Base-by-base conservation (phyloP, 352 stramenopile genomes). In the Pythium oligandrum region DNA sequence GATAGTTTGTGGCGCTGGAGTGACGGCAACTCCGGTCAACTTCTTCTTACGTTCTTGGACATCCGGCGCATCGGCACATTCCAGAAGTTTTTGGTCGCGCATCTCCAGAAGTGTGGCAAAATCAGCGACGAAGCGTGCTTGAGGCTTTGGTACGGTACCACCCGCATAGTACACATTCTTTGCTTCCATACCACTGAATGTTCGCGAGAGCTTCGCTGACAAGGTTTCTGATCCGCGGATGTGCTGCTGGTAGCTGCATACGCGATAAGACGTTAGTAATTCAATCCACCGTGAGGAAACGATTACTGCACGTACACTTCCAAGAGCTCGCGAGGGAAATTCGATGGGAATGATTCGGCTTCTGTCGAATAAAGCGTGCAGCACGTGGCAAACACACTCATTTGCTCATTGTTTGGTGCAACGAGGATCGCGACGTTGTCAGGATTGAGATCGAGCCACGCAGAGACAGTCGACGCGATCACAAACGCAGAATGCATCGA, bases 401-500 rank as follows among this genome's bases (percentile, higher is more conserved):
- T 88, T 55, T 95, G 85, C 38, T 95, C 82, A 40, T 93, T 90
- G 59, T 89, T 93, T 0, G 85, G 85, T 0, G 85, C 81, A 6
- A 95, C 57, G 34, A 95, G 64, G 44, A 95, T 83, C 9, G 78
- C 83, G 34, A 92, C 80, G 44, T 93, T 91, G 32, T 63, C 73
- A 2, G 75, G 63, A 6, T 88, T 88, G 26, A 92, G 53, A 40
- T 91, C 85, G 37, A 93, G 71, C 85, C 85, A 95, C 11, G 82
- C 79, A 0, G 85, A 73, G 3, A 92, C 82, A 3, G 85, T 95
- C 17, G 85, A 95, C 0, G 80, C 73, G 7, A 91, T 72, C 26
- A 95, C 69, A 49, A 95, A 95, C 10, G 81, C 74, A 9, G 83
- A 91, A 52, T 95, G 85, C 78, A 90, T 93, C 32, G 85, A 88